Conservation (phyloP, 345 rosid species). For the Lepidium africanum region DNA sequence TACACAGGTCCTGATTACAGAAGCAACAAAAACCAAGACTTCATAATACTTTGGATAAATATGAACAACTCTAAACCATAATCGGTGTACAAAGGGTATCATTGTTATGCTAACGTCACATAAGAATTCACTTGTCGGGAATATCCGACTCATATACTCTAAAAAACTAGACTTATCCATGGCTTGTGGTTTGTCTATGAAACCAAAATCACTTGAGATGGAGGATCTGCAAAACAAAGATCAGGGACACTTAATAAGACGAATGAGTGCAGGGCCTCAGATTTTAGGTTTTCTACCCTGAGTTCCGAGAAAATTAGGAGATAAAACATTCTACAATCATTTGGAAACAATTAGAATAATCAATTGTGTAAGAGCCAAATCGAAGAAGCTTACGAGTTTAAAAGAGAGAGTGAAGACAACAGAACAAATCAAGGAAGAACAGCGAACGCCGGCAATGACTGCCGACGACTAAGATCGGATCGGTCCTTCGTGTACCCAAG, state of each 20-base stretch:
- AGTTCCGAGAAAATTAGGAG: background rate
- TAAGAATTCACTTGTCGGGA: constrained; percentile 61
- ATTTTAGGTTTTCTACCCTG: background rate
- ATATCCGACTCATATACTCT: constrained; percentile 98
- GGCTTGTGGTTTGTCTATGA: constrained; percentile 16
- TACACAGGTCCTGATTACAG: background rate
- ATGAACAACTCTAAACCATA: background rate
- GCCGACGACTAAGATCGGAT: constrained; percentile 17
- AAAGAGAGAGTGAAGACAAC: background rate
- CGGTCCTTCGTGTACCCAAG: background rate
- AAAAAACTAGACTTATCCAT: constrained; percentile 94
- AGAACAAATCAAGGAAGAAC: background rate
- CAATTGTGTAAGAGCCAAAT: background rate
- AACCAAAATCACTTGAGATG: constrained; percentile 12
- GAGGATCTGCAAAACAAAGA: constrained; percentile 15
- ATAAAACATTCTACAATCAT: background rate
- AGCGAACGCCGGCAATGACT: background rate
- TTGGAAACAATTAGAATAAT: background rate
- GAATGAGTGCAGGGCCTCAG: background rate
- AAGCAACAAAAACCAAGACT: background rate
- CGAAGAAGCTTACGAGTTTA: background rate
- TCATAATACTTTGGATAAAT: background rate
- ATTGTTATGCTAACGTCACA: background rate
- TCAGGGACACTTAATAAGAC: background rate
- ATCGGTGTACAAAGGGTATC: background rate